These are phyloP conservation scores for Bertia moriformis DNA, from an alignment of 2,329 filamentous ascomycete genomes.

Conservation along the genomic window DNA sequence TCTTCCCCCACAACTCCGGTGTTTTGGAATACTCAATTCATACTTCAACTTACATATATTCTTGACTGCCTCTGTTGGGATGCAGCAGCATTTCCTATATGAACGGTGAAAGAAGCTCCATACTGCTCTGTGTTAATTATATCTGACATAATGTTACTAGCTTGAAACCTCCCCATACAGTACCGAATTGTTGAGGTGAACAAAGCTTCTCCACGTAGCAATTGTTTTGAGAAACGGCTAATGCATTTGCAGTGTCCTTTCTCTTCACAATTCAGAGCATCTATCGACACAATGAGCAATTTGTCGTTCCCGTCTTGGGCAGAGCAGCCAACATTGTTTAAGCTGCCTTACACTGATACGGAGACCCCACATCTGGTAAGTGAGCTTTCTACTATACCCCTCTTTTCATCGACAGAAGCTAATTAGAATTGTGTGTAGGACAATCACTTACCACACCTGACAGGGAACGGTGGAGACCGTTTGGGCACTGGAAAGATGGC, in stretches of 20 bases:
- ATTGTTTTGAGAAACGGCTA: too few relatives aligned
- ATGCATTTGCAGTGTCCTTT: too few relatives aligned
- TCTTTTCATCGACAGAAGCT: slow-evolving; percentile 5
- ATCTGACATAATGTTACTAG: background rate
- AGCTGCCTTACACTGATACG: slow-evolving; percentile 13
- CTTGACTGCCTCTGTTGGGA: too few relatives aligned
- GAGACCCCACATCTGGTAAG: slow-evolving; percentile 14
- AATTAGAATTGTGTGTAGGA: slow-evolving; percentile 6
- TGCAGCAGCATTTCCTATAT: too few relatives aligned
- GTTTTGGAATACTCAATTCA: too few relatives aligned
- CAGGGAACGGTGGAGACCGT: slow-evolving; percentile 9
- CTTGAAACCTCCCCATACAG: background rate
- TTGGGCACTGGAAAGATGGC: slow-evolving; percentile 6
- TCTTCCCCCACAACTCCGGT: too few relatives aligned
- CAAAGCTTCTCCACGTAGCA: too few relatives aligned
- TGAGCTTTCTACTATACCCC: slow-evolving; percentile 1
- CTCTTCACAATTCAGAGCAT: too few relatives aligned
- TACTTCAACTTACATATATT: too few relatives aligned
- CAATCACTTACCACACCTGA: slow-evolving; percentile 8
- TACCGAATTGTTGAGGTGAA: slow-evolving; percentile 5
- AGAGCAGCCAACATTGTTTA: slow-evolving; percentile 14
- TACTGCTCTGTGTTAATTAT: background rate
- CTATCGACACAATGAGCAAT: slow-evolving; percentile 14
- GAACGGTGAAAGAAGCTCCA: too few relatives aligned
- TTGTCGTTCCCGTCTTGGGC: slow-evolving; percentile 13